Evolutionary conservation across 495 filamentous ascomycete genomes (phyloP).

Genomic region (Bombardia bombarda): DNA sequence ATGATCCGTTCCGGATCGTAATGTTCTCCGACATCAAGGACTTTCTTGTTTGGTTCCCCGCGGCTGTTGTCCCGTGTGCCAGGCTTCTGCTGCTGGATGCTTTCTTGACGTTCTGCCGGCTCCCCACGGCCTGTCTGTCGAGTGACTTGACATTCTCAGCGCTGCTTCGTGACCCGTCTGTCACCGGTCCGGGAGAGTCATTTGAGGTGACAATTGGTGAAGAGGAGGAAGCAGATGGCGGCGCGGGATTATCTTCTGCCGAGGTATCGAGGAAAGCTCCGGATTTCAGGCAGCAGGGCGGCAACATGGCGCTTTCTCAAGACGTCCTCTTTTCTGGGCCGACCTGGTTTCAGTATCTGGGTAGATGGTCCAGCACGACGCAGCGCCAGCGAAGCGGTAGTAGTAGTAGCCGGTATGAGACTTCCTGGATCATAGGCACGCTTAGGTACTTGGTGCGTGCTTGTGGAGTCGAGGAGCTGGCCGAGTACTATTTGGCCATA

Average conservation of each 20-base stretch:
- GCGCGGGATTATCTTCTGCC: background rate
- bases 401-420: constrained; percentile 26
- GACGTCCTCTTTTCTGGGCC: constrained; percentile 28
- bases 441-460: constrained; percentile 47
- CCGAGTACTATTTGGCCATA: constrained; percentile 66
- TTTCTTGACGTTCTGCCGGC: constrained; percentile 60
- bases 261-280: constrained; percentile 15
- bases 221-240: background rate
- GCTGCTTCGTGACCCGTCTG: constrained; percentile 29
- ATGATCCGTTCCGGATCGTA: constrained; percentile 73
- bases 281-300: constrained; percentile 27
- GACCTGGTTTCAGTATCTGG: constrained; percentile 32
- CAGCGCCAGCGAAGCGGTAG: background rate
- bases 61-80: constrained; percentile 20
- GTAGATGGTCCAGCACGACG: constrained; percentile 7
- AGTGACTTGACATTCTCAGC: constrained; percentile 1
- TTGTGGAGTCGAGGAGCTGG: constrained; percentile 43
- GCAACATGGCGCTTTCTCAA: constrained; percentile 22
- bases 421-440: constrained; percentile 42
- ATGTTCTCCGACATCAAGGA: constrained; percentile 69
- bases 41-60: constrained; percentile 48
- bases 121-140: constrained; percentile 44
- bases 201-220: constrained; percentile 4
- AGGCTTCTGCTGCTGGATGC: constrained; percentile 49
- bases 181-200: constrained; percentile 10